Evolutionary conservation across 83 land plant species (phyloP), one percentile per base, ranked within the genome.

Genomic region (Diphasiastrum complanatum): DNA sequence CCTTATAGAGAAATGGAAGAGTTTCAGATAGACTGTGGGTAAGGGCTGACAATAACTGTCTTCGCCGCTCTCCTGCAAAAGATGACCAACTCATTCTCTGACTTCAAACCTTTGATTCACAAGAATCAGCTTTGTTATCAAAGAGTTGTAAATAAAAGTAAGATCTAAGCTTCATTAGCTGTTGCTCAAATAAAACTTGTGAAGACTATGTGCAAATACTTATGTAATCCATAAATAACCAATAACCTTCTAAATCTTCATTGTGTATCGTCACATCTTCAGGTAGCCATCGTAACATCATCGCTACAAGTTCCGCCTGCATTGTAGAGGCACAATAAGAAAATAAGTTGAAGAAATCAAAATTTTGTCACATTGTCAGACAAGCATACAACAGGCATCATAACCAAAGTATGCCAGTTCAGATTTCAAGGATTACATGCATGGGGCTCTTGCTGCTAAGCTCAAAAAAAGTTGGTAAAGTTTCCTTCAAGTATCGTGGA

Each of bases 201-300:
- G n/a, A n/a, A n/a, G n/a, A n/a, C n/a, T n/a, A n/a, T n/a, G n/a
- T n/a, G n/a, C n/a, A n/a, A n/a, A n/a, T n/a, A n/a, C n/a, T n/a
- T n/a, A n/a, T n/a, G n/a, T n/a, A n/a, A n/a, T n/a, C n/a, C n/a
- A n/a, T n/a, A n/a, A n/a, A n/a, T 16, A 50, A 0, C 22, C 53
- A 10, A 0, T 50, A 16, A 93, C 99, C 97, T 86, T 95, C 99
- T 46, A 95, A 64, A 79, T 95, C 99, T 70, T 90, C 99, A 82
- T 95, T 90, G 62, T 95, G 97, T 41, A 95, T 87, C 23, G 92
- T 95, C 31, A 95, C 84, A 74, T 95, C 99, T 74, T 95, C 99
- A 41, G 99, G 99, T 79, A 95, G 97, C 97, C 93, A 89, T 45
- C 97, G 96, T 50, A 95, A 71, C 58, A 90, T 72, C 97, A 86